A percentile compares a stretch with the other conserved stretches of the same genome.
Conservation (phyloP, 768 basidiomycete species). For the Xerocomellus chrysenteron region DNA sequence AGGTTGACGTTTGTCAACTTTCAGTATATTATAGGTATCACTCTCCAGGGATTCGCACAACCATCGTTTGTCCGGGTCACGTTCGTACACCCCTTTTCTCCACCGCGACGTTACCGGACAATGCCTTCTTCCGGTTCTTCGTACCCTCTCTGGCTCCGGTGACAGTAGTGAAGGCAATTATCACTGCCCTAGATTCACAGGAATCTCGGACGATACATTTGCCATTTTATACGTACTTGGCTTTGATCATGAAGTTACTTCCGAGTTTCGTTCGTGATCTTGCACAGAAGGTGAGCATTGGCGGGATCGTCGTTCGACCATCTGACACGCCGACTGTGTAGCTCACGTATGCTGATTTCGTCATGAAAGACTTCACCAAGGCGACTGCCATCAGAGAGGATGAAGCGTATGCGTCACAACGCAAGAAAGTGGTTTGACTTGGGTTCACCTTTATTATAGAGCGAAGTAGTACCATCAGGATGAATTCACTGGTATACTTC, state of each 20-base stretch:
- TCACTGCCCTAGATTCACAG: conserved; percentile 77
- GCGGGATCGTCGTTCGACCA: neutral
- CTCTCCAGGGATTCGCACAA: conserved; percentile 80
- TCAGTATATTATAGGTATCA: conserved; percentile 49
- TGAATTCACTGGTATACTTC: neutral
- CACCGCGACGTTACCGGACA: conserved; percentile 48
- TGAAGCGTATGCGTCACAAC: conserved; percentile 36
- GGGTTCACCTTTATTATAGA: neutral
- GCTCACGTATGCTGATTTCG: conserved; percentile 67
- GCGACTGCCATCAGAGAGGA: conserved; percentile 56
- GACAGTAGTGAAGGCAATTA: conserved; percentile 75
- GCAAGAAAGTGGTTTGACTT: conserved; percentile 15
- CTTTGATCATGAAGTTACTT: conserved; percentile 52
- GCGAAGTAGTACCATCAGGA: neutral
- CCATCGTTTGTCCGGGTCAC: conserved; percentile 80
- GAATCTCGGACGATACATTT: conserved; percentile 68
- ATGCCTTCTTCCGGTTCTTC: conserved; percentile 64
- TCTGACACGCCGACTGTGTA: conserved; percentile 31
- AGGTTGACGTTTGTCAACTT: neutral
- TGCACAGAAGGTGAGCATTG: conserved; percentile 62
- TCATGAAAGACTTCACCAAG: conserved; percentile 71
- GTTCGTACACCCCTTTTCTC: conserved; percentile 79
- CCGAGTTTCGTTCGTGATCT: conserved; percentile 78
- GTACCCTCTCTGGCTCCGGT: conserved; percentile 73
- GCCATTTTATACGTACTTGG: conserved; percentile 70